Evolutionary conservation across 306 rosid genomes (phyloP).

Genomic region (Sechiopsis laciniata): DNA sequence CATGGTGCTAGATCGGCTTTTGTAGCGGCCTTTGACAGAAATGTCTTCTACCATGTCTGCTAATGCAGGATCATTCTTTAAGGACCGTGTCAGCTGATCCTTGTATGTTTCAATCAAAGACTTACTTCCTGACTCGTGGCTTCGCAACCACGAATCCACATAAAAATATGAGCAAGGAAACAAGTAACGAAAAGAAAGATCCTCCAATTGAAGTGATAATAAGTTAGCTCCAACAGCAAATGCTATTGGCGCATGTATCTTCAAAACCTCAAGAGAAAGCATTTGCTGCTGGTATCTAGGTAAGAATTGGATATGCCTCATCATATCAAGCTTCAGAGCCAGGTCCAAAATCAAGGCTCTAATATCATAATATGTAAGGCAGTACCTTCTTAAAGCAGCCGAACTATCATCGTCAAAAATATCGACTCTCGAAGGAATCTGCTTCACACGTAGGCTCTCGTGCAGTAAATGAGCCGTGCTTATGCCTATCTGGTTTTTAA

Average conservation of each 20-base stretch:
- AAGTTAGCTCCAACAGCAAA: constrained; percentile 68
- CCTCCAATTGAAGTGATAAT: constrained; percentile 72
- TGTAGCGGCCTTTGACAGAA: constrained; percentile 61
- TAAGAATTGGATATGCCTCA: constrained; percentile 63
- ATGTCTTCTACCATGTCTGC: constrained; percentile 45
- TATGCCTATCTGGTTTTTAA: constrained; percentile 50
- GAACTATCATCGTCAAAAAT: constrained; percentile 61
- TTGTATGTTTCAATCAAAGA: constrained; percentile 55
- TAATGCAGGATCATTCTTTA: constrained; percentile 45
- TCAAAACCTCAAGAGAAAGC: constrained; percentile 62
- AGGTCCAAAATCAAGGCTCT: constrained; percentile 76
- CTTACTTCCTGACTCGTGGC: constrained; percentile 48
- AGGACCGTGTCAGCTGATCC: constrained; percentile 41
- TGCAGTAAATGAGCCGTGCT: constrained; percentile 69
- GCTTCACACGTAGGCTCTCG: constrained; percentile 62
- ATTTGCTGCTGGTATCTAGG: constrained; percentile 78
- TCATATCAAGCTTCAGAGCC: constrained; percentile 62
- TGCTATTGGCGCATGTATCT: constrained; percentile 78
- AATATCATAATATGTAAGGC: constrained; percentile 67
- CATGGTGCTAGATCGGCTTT: constrained; percentile 88
- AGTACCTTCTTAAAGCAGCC: constrained; percentile 67
- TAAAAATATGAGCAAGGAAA: constrained; percentile 77
- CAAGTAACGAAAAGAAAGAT: constrained; percentile 65
- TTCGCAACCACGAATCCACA: constrained; percentile 65
- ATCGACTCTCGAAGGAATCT: constrained; percentile 41